phyloP scores from a whole-genome alignment of 306 rosid species.

The Corylus avellana region DNA sequence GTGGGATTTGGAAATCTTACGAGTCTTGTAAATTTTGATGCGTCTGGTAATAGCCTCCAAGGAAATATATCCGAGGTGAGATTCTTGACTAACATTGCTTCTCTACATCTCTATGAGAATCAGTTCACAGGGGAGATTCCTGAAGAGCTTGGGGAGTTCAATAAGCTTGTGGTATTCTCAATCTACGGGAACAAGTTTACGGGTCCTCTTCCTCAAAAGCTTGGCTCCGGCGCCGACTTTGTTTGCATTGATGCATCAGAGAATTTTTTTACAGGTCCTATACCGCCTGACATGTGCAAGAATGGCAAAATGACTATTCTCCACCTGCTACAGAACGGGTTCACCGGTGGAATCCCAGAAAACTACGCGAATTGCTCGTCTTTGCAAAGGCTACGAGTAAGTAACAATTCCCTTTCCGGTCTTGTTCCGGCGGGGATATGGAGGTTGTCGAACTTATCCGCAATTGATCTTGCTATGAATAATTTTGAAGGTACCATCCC shows the following conservation, averaged over 20 bases:
- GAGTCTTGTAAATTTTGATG: slow-evolving; percentile 59
- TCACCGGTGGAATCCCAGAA: slow-evolving; percentile 17
- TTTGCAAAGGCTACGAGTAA: slow-evolving; percentile 51
- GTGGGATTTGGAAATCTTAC: slow-evolving; percentile 68
- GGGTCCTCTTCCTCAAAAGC: slow-evolving; percentile 69
- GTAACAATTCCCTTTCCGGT: slow-evolving; percentile 71
- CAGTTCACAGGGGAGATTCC: slow-evolving; percentile 63
- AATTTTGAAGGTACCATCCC: slow-evolving; percentile 58
- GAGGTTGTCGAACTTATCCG: slow-evolving; percentile 60
- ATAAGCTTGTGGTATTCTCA: slow-evolving; percentile 46
- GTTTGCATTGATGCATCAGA: slow-evolving; percentile 70
- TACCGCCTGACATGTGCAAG: slow-evolving; percentile 81
- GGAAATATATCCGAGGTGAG: slow-evolving; percentile 74
- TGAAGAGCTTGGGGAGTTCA: slow-evolving; percentile 61
- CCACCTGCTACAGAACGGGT: slow-evolving; percentile 58
- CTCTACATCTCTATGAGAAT: slow-evolving; percentile 64
- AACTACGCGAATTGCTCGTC: slow-evolving; percentile 55
- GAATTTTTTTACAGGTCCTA: slow-evolving; percentile 65
- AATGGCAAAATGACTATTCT: slow-evolving; percentile 43
- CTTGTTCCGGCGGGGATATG: slow-evolving; percentile 72
- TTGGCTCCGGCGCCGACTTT: slow-evolving; percentile 62
- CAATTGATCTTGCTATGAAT: slow-evolving; percentile 65
- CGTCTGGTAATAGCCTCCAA: slow-evolving; percentile 53
- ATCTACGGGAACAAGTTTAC: slow-evolving; percentile 62
- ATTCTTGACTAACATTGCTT: slow-evolving; percentile 45